phyloP scores from a whole-genome alignment of 768 basidiomycete species.

The Mycena rosella region DNA sequence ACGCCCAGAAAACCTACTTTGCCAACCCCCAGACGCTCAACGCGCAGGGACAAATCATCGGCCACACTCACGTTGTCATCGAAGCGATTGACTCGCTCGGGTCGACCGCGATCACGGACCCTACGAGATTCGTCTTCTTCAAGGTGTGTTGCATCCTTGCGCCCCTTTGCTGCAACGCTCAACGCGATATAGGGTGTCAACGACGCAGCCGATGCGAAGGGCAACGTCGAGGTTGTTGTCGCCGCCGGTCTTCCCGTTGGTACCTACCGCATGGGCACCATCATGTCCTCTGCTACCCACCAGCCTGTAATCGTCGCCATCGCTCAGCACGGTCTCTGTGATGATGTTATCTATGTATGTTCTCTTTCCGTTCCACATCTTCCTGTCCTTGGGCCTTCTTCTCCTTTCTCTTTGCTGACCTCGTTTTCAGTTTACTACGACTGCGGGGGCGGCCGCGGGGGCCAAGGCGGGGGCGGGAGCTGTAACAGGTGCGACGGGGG shows the following conservation, averaged over 20 bases:
- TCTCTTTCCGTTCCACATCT: too few relatives aligned
- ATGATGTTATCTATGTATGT: slow-evolving; percentile 74
- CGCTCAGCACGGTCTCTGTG: slow-evolving; percentile 72
- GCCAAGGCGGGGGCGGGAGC: too few relatives aligned
- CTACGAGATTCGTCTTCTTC: slow-evolving; percentile 70
- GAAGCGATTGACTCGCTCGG: slow-evolving; percentile 59
- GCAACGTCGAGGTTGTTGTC: slow-evolving; percentile 64
- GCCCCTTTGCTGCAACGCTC: too few relatives aligned
- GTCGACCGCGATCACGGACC: slow-evolving; percentile 61
- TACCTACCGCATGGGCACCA: slow-evolving; percentile 69
- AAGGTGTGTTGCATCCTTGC: slow-evolving; percentile 36
- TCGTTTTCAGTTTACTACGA: too few relatives aligned
- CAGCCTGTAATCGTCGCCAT: slow-evolving; percentile 69
- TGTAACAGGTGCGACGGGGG: too few relatives aligned
- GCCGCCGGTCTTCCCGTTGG: slow-evolving; percentile 68
- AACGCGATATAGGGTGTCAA: slow-evolving; percentile 50
- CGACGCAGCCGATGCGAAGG: slow-evolving; percentile 54
- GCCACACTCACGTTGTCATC: slow-evolving; percentile 63
- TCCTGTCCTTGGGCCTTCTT: too few relatives aligned
- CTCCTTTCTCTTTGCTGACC: too few relatives aligned
- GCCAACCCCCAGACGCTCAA: too few relatives aligned
- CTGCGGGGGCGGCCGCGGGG: too few relatives aligned
- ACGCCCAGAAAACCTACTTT: too few relatives aligned
- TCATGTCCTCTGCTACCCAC: slow-evolving; percentile 70
- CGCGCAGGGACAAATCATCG: too few relatives aligned